Evolutionary conservation across 257 asterid species (phyloP).

Genomic region (Coffea canephora): DNA sequence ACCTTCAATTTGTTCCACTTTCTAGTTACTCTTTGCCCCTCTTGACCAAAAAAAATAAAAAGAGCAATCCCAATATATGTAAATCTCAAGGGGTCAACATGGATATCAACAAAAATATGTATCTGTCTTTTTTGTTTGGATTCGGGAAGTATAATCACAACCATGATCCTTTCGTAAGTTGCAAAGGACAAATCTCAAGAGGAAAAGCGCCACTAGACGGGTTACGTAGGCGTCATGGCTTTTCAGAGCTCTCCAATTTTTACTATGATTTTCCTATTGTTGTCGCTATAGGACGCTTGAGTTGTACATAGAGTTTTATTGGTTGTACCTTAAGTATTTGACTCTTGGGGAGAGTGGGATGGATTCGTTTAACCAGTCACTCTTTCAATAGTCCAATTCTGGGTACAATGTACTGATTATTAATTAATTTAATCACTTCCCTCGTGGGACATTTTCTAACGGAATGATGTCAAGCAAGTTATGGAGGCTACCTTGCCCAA

Average conservation of each 20-base stretch:
- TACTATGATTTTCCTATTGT: not conserved
- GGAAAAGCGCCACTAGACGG: not conserved
- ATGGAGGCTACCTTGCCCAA: too few relatives aligned
- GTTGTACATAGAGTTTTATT: not conserved
- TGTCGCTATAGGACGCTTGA: not conserved
- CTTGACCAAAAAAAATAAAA: too few relatives aligned
- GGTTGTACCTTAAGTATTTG: not conserved
- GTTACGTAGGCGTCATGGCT: not conserved
- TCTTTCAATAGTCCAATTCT: too few relatives aligned
- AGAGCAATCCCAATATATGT: not conserved
- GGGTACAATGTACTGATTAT: not conserved
- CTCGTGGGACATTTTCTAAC: not conserved
- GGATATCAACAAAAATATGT: not conserved
- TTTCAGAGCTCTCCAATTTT: not conserved
- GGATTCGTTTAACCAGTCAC: not conserved
- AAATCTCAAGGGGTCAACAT: not conserved
- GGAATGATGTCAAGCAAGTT: not conserved
- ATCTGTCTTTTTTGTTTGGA: not conserved
- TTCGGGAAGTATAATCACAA: not conserved
- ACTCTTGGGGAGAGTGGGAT: not conserved
- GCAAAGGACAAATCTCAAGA: not conserved
- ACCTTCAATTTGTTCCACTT: too few relatives aligned
- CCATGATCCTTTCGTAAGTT: not conserved
- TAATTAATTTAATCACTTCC: not conserved
- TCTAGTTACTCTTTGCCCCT: too few relatives aligned